Evolutionary conservation across 495 filamentous ascomycete species (phyloP).

Genomic region (Platismatia glauca): DNA sequence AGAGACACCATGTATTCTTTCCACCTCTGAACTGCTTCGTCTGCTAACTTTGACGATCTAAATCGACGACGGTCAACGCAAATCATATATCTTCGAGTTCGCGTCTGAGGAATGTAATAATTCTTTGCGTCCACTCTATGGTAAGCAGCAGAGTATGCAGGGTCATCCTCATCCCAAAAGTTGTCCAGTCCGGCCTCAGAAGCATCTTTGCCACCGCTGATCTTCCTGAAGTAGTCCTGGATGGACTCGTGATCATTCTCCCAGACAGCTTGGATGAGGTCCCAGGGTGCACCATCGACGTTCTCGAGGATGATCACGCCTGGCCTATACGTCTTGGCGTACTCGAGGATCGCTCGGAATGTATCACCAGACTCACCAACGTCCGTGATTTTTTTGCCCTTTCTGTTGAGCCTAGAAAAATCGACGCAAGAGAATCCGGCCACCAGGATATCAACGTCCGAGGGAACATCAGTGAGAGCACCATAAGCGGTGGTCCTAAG

Average conservation of each 20-base stretch:
- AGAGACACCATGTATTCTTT: slow-evolving; percentile 34
- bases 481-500: slow-evolving; percentile 65
- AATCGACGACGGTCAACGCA: slow-evolving; percentile 43
- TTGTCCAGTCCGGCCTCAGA: background rate
- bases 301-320: slow-evolving; percentile 69
- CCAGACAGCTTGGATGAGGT: slow-evolving; percentile 42
- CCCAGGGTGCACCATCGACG: slow-evolving; percentile 56
- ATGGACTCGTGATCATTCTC: slow-evolving; percentile 20
- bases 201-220: background rate
- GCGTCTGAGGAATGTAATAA: slow-evolving; percentile 73
- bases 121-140: slow-evolving; percentile 58
- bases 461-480: slow-evolving; percentile 47
- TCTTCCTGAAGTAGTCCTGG: background rate
- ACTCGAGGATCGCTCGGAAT: slow-evolving; percentile 53
- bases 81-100: slow-evolving; percentile 63
- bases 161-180: slow-evolving; percentile 6
- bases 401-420: slow-evolving; percentile 42
- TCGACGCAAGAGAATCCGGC: slow-evolving; percentile 76
- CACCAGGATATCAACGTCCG: slow-evolving; percentile 56
- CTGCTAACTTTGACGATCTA: slow-evolving; percentile 2
- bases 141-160: slow-evolving; percentile 46
- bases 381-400: slow-evolving; percentile 35
- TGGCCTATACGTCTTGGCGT: slow-evolving; percentile 48
- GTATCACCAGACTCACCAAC: slow-evolving; percentile 63
- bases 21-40: slow-evolving; percentile 29